A percentile compares a stretch with the other conserved stretches of the same genome.
phyloP scores from a whole-genome alignment of 495 filamentous ascomycete species.

The Tuber aestivum region DNA sequence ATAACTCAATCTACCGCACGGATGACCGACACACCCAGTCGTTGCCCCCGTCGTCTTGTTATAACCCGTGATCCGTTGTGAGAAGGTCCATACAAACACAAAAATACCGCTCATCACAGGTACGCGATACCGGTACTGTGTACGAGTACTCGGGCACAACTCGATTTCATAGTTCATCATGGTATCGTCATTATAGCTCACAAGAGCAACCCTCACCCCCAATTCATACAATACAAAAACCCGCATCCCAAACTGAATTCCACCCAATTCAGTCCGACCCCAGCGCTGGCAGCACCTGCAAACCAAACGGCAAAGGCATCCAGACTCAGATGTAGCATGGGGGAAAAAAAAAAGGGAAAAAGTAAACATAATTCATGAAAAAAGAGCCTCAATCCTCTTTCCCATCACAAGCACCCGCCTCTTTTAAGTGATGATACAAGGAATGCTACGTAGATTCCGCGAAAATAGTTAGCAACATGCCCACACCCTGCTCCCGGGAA shows the following conservation, averaged over 20 bases:
- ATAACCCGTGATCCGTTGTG: neutral
- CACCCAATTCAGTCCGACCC: neutral
- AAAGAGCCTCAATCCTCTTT: neutral
- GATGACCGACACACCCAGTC: neutral
- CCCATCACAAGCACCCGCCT: neutral
- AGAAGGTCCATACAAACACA: neutral
- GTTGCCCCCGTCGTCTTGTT: neutral
- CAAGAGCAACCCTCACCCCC: neutral
- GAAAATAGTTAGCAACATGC: conserved; percentile 8
- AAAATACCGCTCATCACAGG: neutral
- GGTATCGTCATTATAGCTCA: neutral
- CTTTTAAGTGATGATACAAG: conserved; percentile 37
- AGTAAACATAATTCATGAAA: conserved; percentile 3
- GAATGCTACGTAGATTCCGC: conserved; percentile 12
- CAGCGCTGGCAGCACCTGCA: neutral
- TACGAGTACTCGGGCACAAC: neutral
- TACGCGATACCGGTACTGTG: no score
- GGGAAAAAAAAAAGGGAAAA: neutral
- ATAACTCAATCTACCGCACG: neutral
- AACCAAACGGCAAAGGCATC: neutral
- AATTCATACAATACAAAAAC: neutral
- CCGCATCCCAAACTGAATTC: neutral
- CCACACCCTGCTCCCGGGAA: neutral
- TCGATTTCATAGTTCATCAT: neutral
- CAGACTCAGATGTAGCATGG: neutral